These are phyloP conservation scores for Aspergillus sp. DNA, from an alignment of 2,329 filamentous ascomycete species.

Conservation along the genomic window DNA sequence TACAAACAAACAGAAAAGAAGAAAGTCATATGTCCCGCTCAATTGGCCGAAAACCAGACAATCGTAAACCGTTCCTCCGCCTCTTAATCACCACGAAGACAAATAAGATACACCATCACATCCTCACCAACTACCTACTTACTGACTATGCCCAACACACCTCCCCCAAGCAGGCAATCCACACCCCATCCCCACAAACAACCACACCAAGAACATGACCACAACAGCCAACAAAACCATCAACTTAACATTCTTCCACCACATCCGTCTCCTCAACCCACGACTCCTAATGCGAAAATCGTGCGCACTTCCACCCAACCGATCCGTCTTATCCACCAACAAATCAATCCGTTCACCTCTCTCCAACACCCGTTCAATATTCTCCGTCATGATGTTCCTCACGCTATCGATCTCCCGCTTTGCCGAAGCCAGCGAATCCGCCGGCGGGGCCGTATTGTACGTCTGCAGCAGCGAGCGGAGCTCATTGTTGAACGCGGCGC, in stretches of 20 bases:
- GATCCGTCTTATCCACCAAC: constrained; percentile 94
- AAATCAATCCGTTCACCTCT: constrained; percentile 90
- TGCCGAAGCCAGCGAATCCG: constrained; percentile 81
- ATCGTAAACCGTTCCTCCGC: not conserved
- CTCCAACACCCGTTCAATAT: constrained; percentile 87
- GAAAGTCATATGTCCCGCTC: not conserved
- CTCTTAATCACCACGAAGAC: not conserved
- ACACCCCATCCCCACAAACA: constrained; percentile 72
- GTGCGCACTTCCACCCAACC: constrained; percentile 80
- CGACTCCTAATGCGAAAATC: constrained; percentile 89
- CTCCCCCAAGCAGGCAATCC: constrained; percentile 61
- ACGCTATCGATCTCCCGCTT: constrained; percentile 91
- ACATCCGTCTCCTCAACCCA: constrained; percentile 89
- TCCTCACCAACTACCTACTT: not conserved
- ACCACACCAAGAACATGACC: constrained; percentile 66
- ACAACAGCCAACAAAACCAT: constrained; percentile 80
- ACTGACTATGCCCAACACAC: constrained; percentile 38
- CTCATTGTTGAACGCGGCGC: constrained; percentile 79
- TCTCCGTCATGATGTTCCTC: constrained; percentile 89
- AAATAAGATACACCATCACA: not conserved
- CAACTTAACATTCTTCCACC: constrained; percentile 98
- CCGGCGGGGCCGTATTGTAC: constrained; percentile 75
- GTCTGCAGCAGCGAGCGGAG: constrained; percentile 78
- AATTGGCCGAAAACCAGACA: not conserved
- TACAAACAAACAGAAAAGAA: not conserved